Evolutionary conservation across 2,329 filamentous ascomycete species (phyloP).

Genomic region (Trichoderma breve): DNA sequence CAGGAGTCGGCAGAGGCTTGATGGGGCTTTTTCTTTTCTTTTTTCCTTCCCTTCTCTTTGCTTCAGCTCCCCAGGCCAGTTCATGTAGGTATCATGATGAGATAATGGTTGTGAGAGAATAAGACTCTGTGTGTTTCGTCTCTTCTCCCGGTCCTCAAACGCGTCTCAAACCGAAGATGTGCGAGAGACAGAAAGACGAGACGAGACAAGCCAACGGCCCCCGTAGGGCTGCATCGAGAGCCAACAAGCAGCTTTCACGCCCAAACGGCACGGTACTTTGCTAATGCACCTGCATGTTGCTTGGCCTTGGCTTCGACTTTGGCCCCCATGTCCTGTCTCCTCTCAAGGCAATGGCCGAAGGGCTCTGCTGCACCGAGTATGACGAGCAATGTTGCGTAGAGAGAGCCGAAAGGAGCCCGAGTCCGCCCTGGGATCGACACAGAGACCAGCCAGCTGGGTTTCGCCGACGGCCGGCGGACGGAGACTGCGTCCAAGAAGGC

Average conservation of each 20-base stretch:
- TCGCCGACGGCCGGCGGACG: neutral
- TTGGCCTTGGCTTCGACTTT: neutral
- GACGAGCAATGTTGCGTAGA: neutral
- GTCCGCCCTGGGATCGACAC: neutral
- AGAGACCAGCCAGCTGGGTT: neutral
- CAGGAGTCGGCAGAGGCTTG: neutral
- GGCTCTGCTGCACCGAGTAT: neutral
- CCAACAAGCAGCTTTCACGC: neutral
- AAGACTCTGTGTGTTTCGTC: neutral
- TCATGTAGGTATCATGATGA: neutral
- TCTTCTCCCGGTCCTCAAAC: neutral
- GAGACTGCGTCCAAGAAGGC: neutral
- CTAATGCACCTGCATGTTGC: neutral
- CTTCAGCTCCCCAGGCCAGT: neutral
- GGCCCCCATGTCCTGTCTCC: neutral
- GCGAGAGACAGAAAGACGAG: neutral
- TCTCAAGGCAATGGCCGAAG: neutral
- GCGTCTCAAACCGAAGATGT: neutral
- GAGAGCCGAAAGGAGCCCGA: neutral
- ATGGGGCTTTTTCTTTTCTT: neutral
- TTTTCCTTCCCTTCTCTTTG: neutral
- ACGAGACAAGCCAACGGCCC: neutral
- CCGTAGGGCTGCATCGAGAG: neutral
- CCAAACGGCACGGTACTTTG: neutral
- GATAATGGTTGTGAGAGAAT: neutral